A percentile compares a stretch with the other conserved stretches of the same genome.
Conservation (phyloP, 495 filamentous ascomycete genomes). For the Ramalina peruviana region DNA sequence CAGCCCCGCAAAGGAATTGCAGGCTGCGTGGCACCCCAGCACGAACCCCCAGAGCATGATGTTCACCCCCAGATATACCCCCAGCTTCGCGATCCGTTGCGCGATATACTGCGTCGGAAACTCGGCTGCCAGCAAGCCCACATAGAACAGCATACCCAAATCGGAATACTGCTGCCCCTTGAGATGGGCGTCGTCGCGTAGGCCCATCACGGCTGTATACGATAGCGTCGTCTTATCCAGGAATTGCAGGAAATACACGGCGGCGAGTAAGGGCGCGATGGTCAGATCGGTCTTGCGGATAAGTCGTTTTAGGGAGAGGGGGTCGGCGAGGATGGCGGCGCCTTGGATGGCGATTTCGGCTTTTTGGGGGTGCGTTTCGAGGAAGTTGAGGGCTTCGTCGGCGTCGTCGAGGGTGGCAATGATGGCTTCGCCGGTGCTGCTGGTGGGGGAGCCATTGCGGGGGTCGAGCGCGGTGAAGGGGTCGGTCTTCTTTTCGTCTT, state of each 20-base stretch:
- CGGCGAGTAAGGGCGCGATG: constrained; percentile 35
- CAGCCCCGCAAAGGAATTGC: constrained; percentile 41
- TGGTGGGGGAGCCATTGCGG: constrained; percentile 11
- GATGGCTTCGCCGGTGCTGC: constrained; percentile 1
- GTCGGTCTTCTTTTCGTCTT: constrained; percentile 15
- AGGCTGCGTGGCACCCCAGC: constrained; percentile 45
- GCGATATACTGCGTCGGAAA: constrained; percentile 17
- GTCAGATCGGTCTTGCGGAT: constrained; percentile 30
- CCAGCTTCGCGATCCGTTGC: constrained; percentile 9
- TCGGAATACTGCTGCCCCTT: constrained; percentile 30
- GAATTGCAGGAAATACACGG: constrained; percentile 58
- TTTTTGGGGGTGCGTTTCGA: constrained; percentile 17
- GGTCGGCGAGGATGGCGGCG: constrained; percentile 19
- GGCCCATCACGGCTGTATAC: constrained; percentile 58
- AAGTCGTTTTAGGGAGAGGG: constrained; percentile 12
- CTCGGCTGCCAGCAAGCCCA: constrained; percentile 17
- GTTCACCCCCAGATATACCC: constrained; percentile 40
- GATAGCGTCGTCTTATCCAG: constrained; percentile 59
- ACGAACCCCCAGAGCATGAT: constrained; percentile 46
- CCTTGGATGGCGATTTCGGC: constrained; percentile 17
- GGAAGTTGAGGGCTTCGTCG: constrained; percentile 19
- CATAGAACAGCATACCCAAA: constrained; percentile 18
- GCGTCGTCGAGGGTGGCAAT: constrained; percentile 16
- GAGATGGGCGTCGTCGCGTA: constrained; percentile 39
- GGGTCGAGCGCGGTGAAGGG: constrained; percentile 19